Conservation (phyloP, 202 grass and related monocot genomes). For the Setaria viridis region DNA sequence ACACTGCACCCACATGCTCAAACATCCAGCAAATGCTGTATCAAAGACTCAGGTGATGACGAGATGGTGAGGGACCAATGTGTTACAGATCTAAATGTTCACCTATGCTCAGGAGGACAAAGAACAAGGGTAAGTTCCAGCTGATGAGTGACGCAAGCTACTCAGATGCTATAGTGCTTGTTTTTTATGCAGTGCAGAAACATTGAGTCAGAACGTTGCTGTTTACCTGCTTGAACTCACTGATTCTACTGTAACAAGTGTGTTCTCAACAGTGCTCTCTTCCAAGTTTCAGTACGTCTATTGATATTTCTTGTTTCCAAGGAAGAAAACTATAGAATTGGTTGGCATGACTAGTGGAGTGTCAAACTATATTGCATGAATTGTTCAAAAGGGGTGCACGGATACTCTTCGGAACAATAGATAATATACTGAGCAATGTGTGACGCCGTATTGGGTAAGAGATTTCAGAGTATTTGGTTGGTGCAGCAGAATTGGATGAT, state of each 20-base stretch:
- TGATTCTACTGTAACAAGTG: neutral
- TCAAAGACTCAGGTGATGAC: neutral
- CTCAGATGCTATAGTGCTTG: conserved; percentile 11
- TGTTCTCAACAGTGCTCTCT: neutral
- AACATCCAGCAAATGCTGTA: conserved; percentile 1
- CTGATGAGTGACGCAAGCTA: conserved; percentile 4
- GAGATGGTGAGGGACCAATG: neutral
- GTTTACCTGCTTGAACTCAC: neutral
- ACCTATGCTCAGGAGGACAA: neutral
- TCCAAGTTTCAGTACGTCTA: neutral
- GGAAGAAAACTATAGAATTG: neutral
- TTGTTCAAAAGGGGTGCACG: neutral
- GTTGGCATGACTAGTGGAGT: neutral
- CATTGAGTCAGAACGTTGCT: neutral
- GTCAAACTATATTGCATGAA: neutral
- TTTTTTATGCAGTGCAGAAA: conserved; percentile 1
- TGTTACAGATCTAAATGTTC: neutral
- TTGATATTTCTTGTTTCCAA: neutral
- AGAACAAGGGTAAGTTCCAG: neutral
- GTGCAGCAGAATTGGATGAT: neutral
- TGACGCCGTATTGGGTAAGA: neutral
- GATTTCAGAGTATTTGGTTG: neutral
- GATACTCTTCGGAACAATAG: neutral
- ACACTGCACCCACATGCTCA: neutral
- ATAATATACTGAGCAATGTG: neutral